Conservation (phyloP, 208 protist species). For the Leishmania turanica region DNA sequence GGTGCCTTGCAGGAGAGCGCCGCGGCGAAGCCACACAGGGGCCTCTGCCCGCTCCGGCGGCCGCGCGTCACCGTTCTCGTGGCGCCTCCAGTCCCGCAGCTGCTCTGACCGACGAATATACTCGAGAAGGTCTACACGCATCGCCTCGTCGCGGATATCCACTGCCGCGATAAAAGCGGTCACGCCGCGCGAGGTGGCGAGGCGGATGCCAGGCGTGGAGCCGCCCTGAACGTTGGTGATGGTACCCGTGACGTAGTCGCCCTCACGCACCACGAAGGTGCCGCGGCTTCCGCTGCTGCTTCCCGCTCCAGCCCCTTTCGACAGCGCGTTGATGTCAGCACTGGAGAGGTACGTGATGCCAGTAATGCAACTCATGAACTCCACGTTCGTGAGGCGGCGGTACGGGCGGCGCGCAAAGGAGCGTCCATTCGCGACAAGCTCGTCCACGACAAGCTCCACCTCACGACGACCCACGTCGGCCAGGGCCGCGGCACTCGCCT, state of each 20-base stretch:
- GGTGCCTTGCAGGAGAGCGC: slow-evolving; percentile 70
- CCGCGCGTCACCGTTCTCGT: background rate
- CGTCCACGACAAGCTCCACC: slow-evolving; percentile 64
- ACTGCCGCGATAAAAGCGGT: slow-evolving; percentile 61
- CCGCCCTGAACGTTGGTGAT: slow-evolving; percentile 57
- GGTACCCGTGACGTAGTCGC: slow-evolving; percentile 70
- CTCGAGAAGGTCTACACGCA: slow-evolving; percentile 57
- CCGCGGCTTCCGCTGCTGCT: slow-evolving; percentile 16
- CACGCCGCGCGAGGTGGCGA: slow-evolving; percentile 70
- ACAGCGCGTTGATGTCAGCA: slow-evolving; percentile 22
- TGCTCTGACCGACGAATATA: slow-evolving; percentile 46
- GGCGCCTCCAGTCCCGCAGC: slow-evolving; percentile 23
- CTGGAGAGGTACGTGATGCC: slow-evolving; percentile 61
- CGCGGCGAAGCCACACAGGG: slow-evolving; percentile 66
- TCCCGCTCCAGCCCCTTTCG: background rate
- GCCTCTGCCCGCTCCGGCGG: slow-evolving; percentile 9
- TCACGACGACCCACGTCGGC: slow-evolving; percentile 54
- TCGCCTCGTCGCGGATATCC: slow-evolving; percentile 57
- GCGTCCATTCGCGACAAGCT: slow-evolving; percentile 52
- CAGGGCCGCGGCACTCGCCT: background rate
- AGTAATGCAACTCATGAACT: slow-evolving; percentile 72
- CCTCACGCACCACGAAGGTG: slow-evolving; percentile 64
- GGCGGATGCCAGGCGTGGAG: slow-evolving; percentile 44
- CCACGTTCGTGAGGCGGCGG: slow-evolving; percentile 62
- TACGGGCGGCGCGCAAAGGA: slow-evolving; percentile 74